Conservation (phyloP, 345 rosid species). For the Citrus sinensis region DNA sequence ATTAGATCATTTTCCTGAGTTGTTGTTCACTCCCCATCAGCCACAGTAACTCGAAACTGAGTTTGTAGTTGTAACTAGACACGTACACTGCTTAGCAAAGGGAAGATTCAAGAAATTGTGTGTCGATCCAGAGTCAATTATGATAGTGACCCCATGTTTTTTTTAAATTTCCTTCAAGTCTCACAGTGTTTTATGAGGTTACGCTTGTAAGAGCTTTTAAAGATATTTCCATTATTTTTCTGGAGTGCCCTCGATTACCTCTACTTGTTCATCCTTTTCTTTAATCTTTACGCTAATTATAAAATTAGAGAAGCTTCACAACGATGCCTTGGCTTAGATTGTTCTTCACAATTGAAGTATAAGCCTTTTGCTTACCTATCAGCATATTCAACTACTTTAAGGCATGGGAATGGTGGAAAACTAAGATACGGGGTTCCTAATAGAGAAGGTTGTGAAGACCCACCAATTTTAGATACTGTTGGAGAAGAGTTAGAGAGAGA, state of each 20-base stretch:
- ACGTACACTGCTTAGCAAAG: too few species aligned
- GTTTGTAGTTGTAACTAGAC: too few species aligned
- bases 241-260: not conserved
- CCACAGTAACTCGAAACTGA: not conserved
- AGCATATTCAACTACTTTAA: not conserved
- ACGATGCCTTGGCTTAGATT: not conserved
- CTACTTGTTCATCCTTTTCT: too few species aligned
- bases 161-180: too few species aligned
- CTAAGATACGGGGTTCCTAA: not conserved
- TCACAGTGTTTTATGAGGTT: too few species aligned
- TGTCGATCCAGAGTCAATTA: too few species aligned
- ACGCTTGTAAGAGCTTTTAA: not conserved
- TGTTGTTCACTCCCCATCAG: not conserved
- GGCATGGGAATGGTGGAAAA: not conserved
- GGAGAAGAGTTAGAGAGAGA: too few species aligned
- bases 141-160: too few species aligned
- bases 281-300: not conserved
- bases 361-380: not conserved
- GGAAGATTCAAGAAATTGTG: too few species aligned
- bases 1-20: not conserved
- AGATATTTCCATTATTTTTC: too few species aligned
- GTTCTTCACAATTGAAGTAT: not conserved
- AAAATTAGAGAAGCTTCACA: not conserved
- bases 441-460: not conserved
- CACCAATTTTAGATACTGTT: too few species aligned